phyloP scores from a whole-genome alignment of 345 rosid genomes.

The Euclidium syriacum region DNA sequence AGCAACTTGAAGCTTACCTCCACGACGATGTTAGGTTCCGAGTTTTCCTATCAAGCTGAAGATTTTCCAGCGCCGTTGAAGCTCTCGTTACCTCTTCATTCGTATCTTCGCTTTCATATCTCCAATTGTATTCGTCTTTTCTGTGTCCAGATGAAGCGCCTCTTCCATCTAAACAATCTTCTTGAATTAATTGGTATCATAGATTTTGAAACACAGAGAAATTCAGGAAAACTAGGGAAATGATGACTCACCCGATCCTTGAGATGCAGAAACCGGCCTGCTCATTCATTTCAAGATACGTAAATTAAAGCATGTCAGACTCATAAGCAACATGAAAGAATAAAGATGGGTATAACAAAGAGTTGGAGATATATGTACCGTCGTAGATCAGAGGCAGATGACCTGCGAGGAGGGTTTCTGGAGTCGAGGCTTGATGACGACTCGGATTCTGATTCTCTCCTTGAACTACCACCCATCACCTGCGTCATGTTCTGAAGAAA shows the following conservation, averaged over 20 bases:
- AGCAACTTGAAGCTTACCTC: slow-evolving; percentile 52
- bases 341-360: not conserved
- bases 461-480: slow-evolving; percentile 48
- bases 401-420: slow-evolving; percentile 54
- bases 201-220: not conserved
- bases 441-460: slow-evolving; percentile 58
- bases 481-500: slow-evolving; percentile 57
- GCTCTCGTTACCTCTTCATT: slow-evolving; percentile 71
- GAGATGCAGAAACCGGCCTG: slow-evolving; percentile 58
- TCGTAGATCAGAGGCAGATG: slow-evolving; percentile 73
- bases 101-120: slow-evolving; percentile 60
- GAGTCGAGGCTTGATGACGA: slow-evolving; percentile 55
- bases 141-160: slow-evolving; percentile 61
- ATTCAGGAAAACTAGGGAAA: not conserved
- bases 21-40: slow-evolving; percentile 80
- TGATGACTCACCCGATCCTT: slow-evolving; percentile 58
- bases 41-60: slow-evolving; percentile 91
- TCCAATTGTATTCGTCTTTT: slow-evolving; percentile 75
- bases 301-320: slow-evolving; percentile 14
- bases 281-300: not conserved
- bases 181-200: slow-evolving; percentile 10
- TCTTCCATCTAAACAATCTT: slow-evolving; percentile 51
- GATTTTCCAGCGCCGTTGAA: slow-evolving; percentile 81
- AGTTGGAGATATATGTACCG: slow-evolving; percentile 40
- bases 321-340: slow-evolving; percentile 1